Conservation (phyloP, 2,329 filamentous ascomycete genomes). For the Claviceps capensis region DNA sequence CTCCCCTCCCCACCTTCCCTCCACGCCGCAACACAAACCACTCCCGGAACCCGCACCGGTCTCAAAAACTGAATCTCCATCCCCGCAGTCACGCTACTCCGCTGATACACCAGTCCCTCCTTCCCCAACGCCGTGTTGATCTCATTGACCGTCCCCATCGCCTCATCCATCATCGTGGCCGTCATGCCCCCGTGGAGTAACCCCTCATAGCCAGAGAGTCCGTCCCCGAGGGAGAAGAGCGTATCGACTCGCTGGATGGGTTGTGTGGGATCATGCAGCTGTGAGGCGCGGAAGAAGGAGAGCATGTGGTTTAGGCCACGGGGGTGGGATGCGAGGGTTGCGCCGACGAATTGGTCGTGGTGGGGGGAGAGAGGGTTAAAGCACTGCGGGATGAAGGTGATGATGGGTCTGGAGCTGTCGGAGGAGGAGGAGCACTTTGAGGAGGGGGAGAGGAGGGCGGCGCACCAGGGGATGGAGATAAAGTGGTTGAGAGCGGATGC, state of each 20-base stretch:
- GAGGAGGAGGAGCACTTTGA: neutral
- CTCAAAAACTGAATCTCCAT: slow-evolving; percentile 22
- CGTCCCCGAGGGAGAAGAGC: slow-evolving; percentile 20
- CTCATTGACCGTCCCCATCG: slow-evolving; percentile 22
- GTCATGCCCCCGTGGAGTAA: slow-evolving; percentile 24
- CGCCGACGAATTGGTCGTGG: slow-evolving; percentile 22
- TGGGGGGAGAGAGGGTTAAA: slow-evolving; percentile 15
- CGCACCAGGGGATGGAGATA: slow-evolving; percentile 22
- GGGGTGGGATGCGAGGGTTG: slow-evolving; percentile 15
- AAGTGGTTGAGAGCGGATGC: slow-evolving; percentile 18
- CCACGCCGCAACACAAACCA: slow-evolving; percentile 18
- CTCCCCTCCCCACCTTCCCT: slow-evolving; percentile 20
- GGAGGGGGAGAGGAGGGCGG: slow-evolving; percentile 14
- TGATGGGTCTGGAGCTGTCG: slow-evolving; percentile 5
- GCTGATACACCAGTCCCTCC: slow-evolving; percentile 13
- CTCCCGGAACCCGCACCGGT: slow-evolving; percentile 16
- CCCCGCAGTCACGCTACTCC: slow-evolving; percentile 19
- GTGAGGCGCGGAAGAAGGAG: slow-evolving; percentile 17
- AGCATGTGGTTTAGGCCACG: slow-evolving; percentile 21
- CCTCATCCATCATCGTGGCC: slow-evolving; percentile 23
- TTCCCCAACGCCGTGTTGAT: slow-evolving; percentile 22
- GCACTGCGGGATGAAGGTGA: slow-evolving; percentile 21
- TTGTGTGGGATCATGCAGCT: slow-evolving; percentile 11
- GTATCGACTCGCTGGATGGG: slow-evolving; percentile 17
- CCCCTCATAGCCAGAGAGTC: slow-evolving; percentile 19